Evolutionary conservation across 495 filamentous ascomycete genomes (phyloP).

Genomic region (Filosporella fistucella): DNA sequence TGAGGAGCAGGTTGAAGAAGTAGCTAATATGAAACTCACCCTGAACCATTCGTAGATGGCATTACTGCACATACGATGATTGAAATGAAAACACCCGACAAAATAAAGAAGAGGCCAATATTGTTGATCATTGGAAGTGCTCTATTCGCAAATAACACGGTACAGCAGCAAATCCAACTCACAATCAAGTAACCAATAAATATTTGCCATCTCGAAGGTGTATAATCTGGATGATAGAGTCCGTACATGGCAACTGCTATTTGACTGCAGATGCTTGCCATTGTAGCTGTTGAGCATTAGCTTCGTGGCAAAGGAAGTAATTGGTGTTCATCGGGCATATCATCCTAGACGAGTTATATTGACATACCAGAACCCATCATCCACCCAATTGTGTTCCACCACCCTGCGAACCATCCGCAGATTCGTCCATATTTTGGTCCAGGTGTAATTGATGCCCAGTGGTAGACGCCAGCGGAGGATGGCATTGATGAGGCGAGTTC

Average conservation of each 20-base stretch:
- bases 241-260: slow-evolving; percentile 68
- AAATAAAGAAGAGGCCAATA: slow-evolving; percentile 64
- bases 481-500: slow-evolving; percentile 74
- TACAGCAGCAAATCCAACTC: slow-evolving; percentile 59
- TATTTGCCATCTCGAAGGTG: slow-evolving; percentile 63
- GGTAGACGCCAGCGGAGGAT: slow-evolving; percentile 72
- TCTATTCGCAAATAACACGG: slow-evolving; percentile 68
- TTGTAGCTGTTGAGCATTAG: slow-evolving; percentile 43
- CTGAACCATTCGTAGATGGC: slow-evolving; percentile 41
- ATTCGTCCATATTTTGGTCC: slow-evolving; percentile 60
- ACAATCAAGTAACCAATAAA: slow-evolving; percentile 66
- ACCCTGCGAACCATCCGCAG: slow-evolving; percentile 73
- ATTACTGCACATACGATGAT: slow-evolving; percentile 72
- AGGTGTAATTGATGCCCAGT: slow-evolving; percentile 75
- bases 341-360: background rate
- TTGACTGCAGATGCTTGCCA: slow-evolving; percentile 63
- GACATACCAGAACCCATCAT: slow-evolving; percentile 25
- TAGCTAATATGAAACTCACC: slow-evolving; percentile 14
- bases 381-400: slow-evolving; percentile 78
- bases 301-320: too few relatives aligned
- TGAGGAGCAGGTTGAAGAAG: background rate
- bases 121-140: slow-evolving; percentile 63
- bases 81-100: slow-evolving; percentile 66
- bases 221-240: slow-evolving; percentile 60
- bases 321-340: too few relatives aligned